A percentile compares a stretch with the other conserved stretches of the same genome.
phyloP scores from a whole-genome alignment of 495 filamentous ascomycete genomes.

The Elasticomyces elasticus region DNA sequence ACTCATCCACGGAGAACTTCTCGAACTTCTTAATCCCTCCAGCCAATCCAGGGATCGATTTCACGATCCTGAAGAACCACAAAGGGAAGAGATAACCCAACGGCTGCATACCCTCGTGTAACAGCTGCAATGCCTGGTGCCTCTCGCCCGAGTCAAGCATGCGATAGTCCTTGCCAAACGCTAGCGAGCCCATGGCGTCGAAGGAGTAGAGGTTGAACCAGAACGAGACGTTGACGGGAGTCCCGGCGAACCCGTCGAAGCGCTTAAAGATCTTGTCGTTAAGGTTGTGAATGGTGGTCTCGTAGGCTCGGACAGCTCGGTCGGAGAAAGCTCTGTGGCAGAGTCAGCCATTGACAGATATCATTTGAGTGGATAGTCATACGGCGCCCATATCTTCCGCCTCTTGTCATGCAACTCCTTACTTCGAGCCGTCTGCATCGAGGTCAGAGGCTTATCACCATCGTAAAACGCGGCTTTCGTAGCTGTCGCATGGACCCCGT shows the following conservation, averaged over 20 bases:
- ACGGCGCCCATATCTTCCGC: slow-evolving; percentile 35
- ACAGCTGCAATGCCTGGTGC: slow-evolving; percentile 16
- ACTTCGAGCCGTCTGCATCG: slow-evolving; percentile 34
- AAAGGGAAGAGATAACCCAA: slow-evolving; percentile 15
- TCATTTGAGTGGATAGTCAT: slow-evolving; percentile 18
- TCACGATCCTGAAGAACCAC: slow-evolving; percentile 17
- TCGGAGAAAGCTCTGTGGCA: slow-evolving; percentile 14
- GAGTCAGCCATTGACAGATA: too few species aligned
- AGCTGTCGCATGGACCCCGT: slow-evolving; percentile 28
- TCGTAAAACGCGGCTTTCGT: slow-evolving; percentile 39
- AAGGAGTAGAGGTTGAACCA: slow-evolving; percentile 34
- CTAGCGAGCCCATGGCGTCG: slow-evolving; percentile 33
- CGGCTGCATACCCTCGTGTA: slow-evolving; percentile 20
- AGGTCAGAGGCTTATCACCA: slow-evolving; percentile 24
- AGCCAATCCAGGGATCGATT: slow-evolving; percentile 4
- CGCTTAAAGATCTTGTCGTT: slow-evolving; percentile 24
- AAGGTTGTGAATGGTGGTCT: slow-evolving; percentile 25
- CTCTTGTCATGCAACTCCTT: slow-evolving; percentile 30
- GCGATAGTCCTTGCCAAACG: slow-evolving; percentile 31
- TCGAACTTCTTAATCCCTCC: slow-evolving; percentile 14
- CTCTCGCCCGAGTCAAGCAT: slow-evolving; percentile 23
- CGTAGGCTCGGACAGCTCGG: slow-evolving; percentile 33
- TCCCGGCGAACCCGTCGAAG: slow-evolving; percentile 20
- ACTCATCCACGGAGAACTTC: slow-evolving; percentile 11
- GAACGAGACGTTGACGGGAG: slow-evolving; percentile 25